Conservation (phyloP, 148 eudicot genomes). For the Heliosperma pusillum region DNA sequence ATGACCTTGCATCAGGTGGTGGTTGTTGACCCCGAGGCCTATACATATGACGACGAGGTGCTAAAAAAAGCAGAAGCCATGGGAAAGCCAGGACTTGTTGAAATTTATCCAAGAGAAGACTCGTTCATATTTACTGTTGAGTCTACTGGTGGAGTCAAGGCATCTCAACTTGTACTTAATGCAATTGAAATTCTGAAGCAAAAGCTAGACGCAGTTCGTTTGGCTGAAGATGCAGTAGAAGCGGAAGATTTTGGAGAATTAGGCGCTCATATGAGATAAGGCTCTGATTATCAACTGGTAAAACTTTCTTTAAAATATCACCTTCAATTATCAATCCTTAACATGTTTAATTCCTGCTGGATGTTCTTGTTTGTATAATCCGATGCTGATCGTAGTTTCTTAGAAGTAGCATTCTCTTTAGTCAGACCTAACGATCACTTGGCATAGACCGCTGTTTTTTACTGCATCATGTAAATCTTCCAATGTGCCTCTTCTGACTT, state of each 20-base stretch:
- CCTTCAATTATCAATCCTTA: background rate
- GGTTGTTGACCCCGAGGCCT: conserved; percentile 80
- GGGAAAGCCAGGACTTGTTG: conserved; percentile 84
- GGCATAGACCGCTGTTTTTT: conserved; percentile 15
- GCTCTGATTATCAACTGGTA: conserved; percentile 32
- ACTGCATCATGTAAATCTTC: conserved; percentile 6
- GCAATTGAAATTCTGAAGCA: conserved; percentile 83
- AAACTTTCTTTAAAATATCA: background rate
- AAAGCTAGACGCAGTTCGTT: conserved; percentile 88
- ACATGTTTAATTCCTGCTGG: conserved; percentile 4
- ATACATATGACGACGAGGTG: conserved; percentile 90
- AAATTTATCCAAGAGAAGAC: conserved; percentile 79
- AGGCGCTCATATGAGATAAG: conserved; percentile 88
- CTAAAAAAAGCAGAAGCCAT: conserved; percentile 83
- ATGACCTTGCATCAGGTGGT: conserved; percentile 41
- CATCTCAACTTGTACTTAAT: conserved; percentile 76
- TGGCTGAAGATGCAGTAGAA: conserved; percentile 79
- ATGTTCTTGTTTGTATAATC: conserved; percentile 13
- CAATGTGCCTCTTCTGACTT: conserved; percentile 3
- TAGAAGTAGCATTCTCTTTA: conserved; percentile 15
- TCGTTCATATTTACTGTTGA: conserved; percentile 91
- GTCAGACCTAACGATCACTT: conserved; percentile 8
- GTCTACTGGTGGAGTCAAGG: conserved; percentile 87
- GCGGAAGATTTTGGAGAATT: conserved; percentile 84
- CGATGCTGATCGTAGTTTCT: background rate